Percentiles rank a stretch among this genome's conserved stretches.
Conservation (phyloP, 148 eudicot species). For the Vaccinium vitisidaea region DNA sequence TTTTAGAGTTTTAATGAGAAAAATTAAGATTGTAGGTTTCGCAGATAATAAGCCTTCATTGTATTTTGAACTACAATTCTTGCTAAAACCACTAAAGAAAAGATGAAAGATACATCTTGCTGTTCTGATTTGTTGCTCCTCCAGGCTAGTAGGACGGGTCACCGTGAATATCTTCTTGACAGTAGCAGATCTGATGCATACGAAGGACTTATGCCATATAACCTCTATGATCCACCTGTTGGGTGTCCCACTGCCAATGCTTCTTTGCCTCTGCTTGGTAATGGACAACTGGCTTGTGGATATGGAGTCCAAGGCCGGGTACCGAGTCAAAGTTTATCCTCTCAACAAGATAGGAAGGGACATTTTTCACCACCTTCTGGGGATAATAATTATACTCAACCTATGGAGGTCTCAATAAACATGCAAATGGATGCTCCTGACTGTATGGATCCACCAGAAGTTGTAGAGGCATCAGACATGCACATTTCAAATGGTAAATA, state of each 20-base stretch:
- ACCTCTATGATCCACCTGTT: conserved; percentile 28
- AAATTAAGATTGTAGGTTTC: background rate
- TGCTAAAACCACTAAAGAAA: background rate
- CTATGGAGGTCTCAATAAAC: conserved; percentile 13
- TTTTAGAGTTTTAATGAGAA: background rate
- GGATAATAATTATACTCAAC: conserved; percentile 22
- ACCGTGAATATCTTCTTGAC: conserved; percentile 20
- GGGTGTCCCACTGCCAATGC: conserved; percentile 29
- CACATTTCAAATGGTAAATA: conserved; percentile 23
- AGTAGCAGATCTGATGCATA: conserved; percentile 35
- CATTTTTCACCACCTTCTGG: conserved; percentile 30
- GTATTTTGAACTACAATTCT: background rate
- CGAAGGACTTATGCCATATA: conserved; percentile 27
- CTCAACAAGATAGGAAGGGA: conserved; percentile 30
- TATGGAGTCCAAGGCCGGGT: conserved; percentile 29
- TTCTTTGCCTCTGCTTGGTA: conserved; percentile 27
- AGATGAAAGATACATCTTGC: background rate
- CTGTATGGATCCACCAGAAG: conserved; percentile 11
- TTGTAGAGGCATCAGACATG: conserved; percentile 9
- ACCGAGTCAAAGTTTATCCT: conserved; percentile 10
- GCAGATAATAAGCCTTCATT: background rate
- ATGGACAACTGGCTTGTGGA: conserved; percentile 27
- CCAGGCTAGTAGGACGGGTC: conserved; percentile 35
- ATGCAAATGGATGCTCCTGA: conserved; percentile 19
- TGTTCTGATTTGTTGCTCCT: conserved; percentile 9